Percentiles rank a stretch among this genome's conserved stretches.
Conservation (phyloP, 371 early-diverging fungal genomes). For the Amoeboaphelidium protococcarum region DNA sequence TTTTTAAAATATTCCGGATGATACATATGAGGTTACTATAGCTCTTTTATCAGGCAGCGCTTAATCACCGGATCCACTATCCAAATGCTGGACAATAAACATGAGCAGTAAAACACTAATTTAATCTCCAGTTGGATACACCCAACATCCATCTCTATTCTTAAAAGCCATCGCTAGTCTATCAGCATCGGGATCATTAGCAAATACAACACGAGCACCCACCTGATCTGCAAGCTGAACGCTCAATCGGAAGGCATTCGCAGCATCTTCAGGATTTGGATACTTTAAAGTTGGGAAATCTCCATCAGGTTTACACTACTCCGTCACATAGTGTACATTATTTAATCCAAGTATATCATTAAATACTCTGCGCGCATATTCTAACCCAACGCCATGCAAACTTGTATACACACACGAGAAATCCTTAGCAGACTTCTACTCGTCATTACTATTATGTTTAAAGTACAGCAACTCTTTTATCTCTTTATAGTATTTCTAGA, state of each 20-base stretch:
- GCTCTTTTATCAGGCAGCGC: too few relatives aligned
- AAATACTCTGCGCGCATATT: slow-evolving; percentile 39
- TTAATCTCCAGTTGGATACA: too few relatives aligned
- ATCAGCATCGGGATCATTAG: slow-evolving; percentile 95
- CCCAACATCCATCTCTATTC: slow-evolving; percentile 35
- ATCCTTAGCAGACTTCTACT: too few relatives aligned
- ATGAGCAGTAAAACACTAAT: too few relatives aligned
- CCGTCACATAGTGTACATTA: slow-evolving; percentile 27
- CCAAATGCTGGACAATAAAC: too few relatives aligned
- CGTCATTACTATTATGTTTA: too few relatives aligned
- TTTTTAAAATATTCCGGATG: slow-evolving; percentile 49
- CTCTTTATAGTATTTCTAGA: too few relatives aligned
- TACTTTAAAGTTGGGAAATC: slow-evolving; percentile 73
- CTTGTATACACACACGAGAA: slow-evolving; percentile 82
- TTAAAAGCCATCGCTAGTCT: slow-evolving; percentile 74
- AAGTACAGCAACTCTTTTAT: too few relatives aligned
- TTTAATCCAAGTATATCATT: slow-evolving; percentile 34
- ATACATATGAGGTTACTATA: slow-evolving; percentile 58
- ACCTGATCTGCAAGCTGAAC: slow-evolving; percentile 34
- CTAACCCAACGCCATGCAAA: slow-evolving; percentile 83
- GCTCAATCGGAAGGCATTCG: slow-evolving; percentile 49
- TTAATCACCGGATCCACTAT: too few relatives aligned
- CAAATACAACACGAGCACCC: slow-evolving; percentile 39
- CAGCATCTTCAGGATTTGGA: slow-evolving; percentile 63
- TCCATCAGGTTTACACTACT: slow-evolving; percentile 51